Percentiles rank a stretch among this genome's conserved stretches.
These are phyloP conservation scores for Lepidopterella palustris DNA, from an alignment of 495 filamentous ascomycete genomes.

Conservation along the genomic window DNA sequence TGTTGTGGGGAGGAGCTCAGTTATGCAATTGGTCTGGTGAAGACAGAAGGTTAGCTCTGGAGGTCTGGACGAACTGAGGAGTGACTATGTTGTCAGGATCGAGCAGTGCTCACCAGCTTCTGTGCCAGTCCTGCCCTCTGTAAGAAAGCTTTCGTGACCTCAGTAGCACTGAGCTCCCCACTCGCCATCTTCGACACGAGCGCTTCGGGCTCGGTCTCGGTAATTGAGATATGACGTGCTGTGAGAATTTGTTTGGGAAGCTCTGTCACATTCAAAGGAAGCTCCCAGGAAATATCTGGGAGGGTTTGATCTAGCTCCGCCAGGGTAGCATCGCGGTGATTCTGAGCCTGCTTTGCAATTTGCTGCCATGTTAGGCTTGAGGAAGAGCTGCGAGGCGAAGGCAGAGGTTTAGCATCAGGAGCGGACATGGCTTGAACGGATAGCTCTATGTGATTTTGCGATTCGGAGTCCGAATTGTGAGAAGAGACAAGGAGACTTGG, in stretches of 20 bases:
- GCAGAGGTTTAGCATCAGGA: too few species aligned
- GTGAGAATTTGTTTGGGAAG: conserved; percentile 44
- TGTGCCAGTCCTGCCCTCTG: conserved; percentile 55
- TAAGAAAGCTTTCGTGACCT: conserved; percentile 52
- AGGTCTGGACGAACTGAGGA: background rate
- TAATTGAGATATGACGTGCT: conserved; percentile 44
- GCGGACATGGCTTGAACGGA: too few species aligned
- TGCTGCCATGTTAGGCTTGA: conserved; percentile 39
- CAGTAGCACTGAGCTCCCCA: conserved; percentile 39
- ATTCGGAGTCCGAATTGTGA: too few species aligned
- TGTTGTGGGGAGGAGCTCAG: conserved; percentile 54
- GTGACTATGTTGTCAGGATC: background rate
- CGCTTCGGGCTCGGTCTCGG: conserved; percentile 41
- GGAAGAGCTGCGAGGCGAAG: background rate
- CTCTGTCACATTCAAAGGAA: conserved; percentile 41
- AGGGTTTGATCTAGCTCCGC: conserved; percentile 37
- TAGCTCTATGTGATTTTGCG: too few species aligned
- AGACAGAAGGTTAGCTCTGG: conserved; percentile 9
- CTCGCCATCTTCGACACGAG: conserved; percentile 43
- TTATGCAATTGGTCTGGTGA: conserved; percentile 51
- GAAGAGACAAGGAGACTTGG: background rate
- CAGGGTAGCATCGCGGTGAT: conserved; percentile 42
- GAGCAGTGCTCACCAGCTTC: conserved; percentile 41
- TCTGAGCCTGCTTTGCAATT: conserved; percentile 41
- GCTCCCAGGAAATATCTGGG: conserved; percentile 29